These are phyloP conservation scores for Teratosphaeria nubilosa DNA, from an alignment of 2,329 filamentous ascomycete species.

Conservation along the genomic window DNA sequence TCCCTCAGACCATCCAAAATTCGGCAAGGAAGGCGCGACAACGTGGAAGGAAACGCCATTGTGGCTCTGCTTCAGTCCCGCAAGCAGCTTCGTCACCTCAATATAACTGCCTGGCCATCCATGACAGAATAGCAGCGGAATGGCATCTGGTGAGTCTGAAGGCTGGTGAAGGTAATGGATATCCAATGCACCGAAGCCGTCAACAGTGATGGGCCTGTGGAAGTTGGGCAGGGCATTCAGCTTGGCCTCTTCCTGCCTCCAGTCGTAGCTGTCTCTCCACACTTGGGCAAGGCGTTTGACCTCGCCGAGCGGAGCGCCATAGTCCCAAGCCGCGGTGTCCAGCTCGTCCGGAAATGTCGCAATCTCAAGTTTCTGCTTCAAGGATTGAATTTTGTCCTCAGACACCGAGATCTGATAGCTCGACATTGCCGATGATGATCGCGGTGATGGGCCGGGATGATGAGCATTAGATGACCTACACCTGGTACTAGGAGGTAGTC, in stretches of 20 bases:
- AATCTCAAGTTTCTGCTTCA: slow-evolving; percentile 46
- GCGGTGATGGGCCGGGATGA: background rate
- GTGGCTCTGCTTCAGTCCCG: slow-evolving; percentile 29
- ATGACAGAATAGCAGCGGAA: slow-evolving; percentile 59
- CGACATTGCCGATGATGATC: slow-evolving; percentile 12
- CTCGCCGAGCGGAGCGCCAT: slow-evolving; percentile 51
- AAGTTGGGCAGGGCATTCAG: slow-evolving; percentile 55
- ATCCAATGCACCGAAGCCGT: slow-evolving; percentile 49
- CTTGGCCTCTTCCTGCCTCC: slow-evolving; percentile 48
- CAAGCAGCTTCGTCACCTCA: slow-evolving; percentile 54
- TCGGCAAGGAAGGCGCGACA: slow-evolving; percentile 45
- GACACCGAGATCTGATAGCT: slow-evolving; percentile 44
- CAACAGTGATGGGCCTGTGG: slow-evolving; percentile 42
- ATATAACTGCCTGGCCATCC: slow-evolving; percentile 61
- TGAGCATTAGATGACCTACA: background rate
- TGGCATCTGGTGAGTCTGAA: slow-evolving; percentile 41
- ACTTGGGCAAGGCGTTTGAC: slow-evolving; percentile 48
- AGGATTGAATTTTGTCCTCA: slow-evolving; percentile 41
- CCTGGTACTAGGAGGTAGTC: too few relatives aligned
- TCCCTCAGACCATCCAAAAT: slow-evolving; percentile 45
- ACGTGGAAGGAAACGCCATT: slow-evolving; percentile 42
- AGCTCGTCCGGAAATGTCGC: slow-evolving; percentile 45
- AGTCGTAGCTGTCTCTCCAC: slow-evolving; percentile 51
- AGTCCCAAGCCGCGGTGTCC: slow-evolving; percentile 25
- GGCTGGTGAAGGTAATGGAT: slow-evolving; percentile 56